A percentile compares a stretch with the other conserved stretches of the same genome.
These are phyloP conservation scores for Arachnomyces sp. DNA, from an alignment of 2,329 filamentous ascomycete genomes.

Conservation along the genomic window DNA sequence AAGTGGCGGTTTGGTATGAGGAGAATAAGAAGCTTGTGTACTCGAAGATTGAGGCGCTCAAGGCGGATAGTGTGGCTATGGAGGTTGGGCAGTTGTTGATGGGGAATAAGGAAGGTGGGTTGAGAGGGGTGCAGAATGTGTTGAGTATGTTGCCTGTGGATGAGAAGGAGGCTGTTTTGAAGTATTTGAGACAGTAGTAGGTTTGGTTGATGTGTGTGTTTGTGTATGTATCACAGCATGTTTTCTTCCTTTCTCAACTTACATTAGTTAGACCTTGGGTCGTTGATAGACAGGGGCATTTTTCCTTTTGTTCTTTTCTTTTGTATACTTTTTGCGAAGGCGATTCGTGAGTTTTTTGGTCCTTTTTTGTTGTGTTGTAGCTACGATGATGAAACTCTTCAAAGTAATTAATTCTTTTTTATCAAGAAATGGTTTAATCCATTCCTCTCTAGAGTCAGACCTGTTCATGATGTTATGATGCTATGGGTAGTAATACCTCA, in stretches of 20 bases:
- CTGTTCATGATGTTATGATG: no score
- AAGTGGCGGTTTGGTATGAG: slow-evolving; percentile 92
- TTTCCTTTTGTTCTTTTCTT: not conserved
- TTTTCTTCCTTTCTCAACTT: slow-evolving; percentile 14
- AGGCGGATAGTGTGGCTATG: slow-evolving; percentile 62
- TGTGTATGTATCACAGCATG: slow-evolving; percentile 7
- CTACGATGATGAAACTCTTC: no score
- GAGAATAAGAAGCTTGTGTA: slow-evolving; percentile 78
- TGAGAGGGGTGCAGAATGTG: slow-evolving; percentile 81
- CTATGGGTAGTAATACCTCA: no score
- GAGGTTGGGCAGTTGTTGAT: slow-evolving; percentile 64
- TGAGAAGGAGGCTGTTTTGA: slow-evolving; percentile 78
- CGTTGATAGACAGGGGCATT: no score
- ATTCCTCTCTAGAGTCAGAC: no score
- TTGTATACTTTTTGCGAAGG: not conserved
- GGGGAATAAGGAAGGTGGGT: slow-evolving; percentile 59
- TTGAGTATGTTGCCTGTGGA: slow-evolving; percentile 78
- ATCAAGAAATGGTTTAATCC: no score
- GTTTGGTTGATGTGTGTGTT: slow-evolving; percentile 8
- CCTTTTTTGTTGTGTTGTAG: no score
- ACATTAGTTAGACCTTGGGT: no score
- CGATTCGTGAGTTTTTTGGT: not conserved
- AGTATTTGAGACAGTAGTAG: slow-evolving; percentile 35
- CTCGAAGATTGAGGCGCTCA: slow-evolving; percentile 76
- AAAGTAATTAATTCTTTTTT: no score